phyloP scores from a whole-genome alignment of 257 asterid species.

The Paulownia fortunei region DNA sequence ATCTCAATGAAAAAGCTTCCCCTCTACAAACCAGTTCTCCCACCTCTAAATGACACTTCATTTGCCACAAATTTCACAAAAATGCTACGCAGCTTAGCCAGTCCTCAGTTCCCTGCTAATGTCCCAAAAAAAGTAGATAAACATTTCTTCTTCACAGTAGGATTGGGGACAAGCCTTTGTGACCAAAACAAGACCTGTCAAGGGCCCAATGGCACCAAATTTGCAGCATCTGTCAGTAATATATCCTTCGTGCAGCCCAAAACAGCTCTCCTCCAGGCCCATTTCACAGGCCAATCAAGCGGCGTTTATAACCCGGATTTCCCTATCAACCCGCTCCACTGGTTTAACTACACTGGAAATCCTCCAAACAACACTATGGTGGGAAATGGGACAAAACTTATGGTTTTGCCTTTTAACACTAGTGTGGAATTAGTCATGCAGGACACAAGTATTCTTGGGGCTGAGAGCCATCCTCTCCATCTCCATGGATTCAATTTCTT shows the following conservation, averaged over 20 bases:
- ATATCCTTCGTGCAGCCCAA: slow-evolving; percentile 40
- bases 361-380: slow-evolving; percentile 40
- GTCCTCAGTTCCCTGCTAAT: slow-evolving; percentile 34
- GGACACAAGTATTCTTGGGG: slow-evolving; percentile 49
- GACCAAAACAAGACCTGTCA: slow-evolving; percentile 40
- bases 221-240: slow-evolving; percentile 46
- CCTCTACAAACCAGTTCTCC: slow-evolving; percentile 40
- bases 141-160: slow-evolving; percentile 42
- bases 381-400: slow-evolving; percentile 38
- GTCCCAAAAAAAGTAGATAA: slow-evolving; percentile 36
- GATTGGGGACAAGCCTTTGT: slow-evolving; percentile 46
- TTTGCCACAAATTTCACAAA: slow-evolving; percentile 32
- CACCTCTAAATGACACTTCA: slow-evolving; percentile 42
- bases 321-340: slow-evolving; percentile 35
- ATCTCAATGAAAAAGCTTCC: slow-evolving; percentile 29
- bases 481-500: slow-evolving; percentile 55
- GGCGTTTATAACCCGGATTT: slow-evolving; percentile 38
- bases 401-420: slow-evolving; percentile 32
- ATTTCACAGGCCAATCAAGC: slow-evolving; percentile 34
- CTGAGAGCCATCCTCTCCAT: slow-evolving; percentile 58
- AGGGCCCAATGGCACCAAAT: slow-evolving; percentile 45
- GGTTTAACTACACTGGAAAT: slow-evolving; percentile 48
- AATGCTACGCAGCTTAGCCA: slow-evolving; percentile 39
- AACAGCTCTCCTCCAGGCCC: slow-evolving; percentile 45
- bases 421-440: slow-evolving; percentile 56